Percentiles rank a stretch among this genome's conserved stretches.
These are phyloP conservation scores for Aquilaria malaccensis DNA, from an alignment of 345 rosid genomes.

Conservation along the genomic window DNA sequence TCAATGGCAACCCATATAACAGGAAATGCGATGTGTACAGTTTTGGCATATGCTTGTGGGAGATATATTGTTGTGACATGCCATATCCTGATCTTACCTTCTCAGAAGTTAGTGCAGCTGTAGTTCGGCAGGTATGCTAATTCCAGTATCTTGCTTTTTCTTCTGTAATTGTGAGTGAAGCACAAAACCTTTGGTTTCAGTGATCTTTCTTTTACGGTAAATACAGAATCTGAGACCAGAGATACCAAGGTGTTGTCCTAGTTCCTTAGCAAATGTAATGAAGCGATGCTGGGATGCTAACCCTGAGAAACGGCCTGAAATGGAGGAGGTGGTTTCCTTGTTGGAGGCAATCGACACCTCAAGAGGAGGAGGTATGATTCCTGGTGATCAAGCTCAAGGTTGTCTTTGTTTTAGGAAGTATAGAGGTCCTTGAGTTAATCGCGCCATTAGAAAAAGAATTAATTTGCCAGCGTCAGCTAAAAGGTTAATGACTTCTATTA, in stretches of 20 bases:
- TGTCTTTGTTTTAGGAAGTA: conserved; percentile 80
- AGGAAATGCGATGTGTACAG: conserved; percentile 97
- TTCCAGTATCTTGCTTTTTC: conserved; percentile 1
- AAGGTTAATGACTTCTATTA: conserved; percentile 1
- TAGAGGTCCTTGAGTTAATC: conserved; percentile 67
- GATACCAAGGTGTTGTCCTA: conserved; percentile 96
- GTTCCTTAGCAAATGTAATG: conserved; percentile 82
- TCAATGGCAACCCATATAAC: conserved; percentile 91
- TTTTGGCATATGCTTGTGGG: conserved; percentile 96
- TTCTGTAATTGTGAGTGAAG: too few relatives aligned
- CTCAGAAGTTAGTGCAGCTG: conserved; percentile 94
- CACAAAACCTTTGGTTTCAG: neutral
- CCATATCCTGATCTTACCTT: conserved; percentile 95
- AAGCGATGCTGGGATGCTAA: conserved; percentile 97
- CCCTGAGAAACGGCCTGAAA: conserved; percentile 91
- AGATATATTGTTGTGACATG: conserved; percentile 98
- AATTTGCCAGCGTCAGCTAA: neutral
- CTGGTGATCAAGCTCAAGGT: conserved; percentile 68
- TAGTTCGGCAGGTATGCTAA: conserved; percentile 73
- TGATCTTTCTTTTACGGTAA: conserved; percentile 5
- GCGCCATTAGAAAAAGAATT: conserved; percentile 6
- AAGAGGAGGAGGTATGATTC: conserved; percentile 98
- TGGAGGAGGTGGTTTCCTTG: conserved; percentile 94
- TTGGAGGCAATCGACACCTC: conserved; percentile 83
- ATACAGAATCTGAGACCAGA: conserved; percentile 91